Base-by-base conservation (phyloP, 306 rosid species). In the Malus sieversii region DNA sequence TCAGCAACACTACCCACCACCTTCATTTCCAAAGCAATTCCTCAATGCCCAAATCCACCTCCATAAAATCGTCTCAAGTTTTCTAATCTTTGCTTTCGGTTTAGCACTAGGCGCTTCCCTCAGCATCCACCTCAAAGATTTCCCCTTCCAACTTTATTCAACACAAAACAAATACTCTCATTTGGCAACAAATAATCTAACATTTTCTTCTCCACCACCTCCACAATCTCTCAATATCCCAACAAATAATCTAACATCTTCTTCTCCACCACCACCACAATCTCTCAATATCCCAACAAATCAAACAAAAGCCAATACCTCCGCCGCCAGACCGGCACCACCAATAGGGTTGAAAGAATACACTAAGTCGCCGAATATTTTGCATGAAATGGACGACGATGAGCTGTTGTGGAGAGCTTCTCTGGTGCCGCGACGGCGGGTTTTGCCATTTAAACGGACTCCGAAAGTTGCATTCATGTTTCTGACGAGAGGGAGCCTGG, bases 371-470 rank as follows among this genome's bases (percentile, higher is more conserved):
- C 84, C 92, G 0, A 68, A 38, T 3, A 79, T 72, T 1, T 78
- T 83, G 88, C 97, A 90, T 74, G 86, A 84, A 30, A 89, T 92
- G 97, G 75, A 53, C 18, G 99, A 95, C 27, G 83, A 82, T 8
- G 99, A 95, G 77, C 82, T 95, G 80, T 40, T 92, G 5, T 83
- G 93, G 97, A 87, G 90, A 78, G 97, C 98, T 68, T 92, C 97
- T 0, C 48, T 92, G 81, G 86, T 63, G 40, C 96, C 91, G 1
- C 42, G 35, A 77, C 64, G 84, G 53, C 29, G 6, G 1, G 72
- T 86, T 8, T 10, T n/a, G 0, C 95, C 93, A 2, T 82, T 85
- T 62, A 78, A 83, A 3, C 69, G 67, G 11, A 75, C 73, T 0
- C 90, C 91, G 29, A 93, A 94, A 75, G 82, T 94, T 64, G 98